Evolutionary conservation across 768 basidiomycete species (phyloP), one percentile per base, ranked within the genome.

Genomic region (Tricholomella constricta): DNA sequence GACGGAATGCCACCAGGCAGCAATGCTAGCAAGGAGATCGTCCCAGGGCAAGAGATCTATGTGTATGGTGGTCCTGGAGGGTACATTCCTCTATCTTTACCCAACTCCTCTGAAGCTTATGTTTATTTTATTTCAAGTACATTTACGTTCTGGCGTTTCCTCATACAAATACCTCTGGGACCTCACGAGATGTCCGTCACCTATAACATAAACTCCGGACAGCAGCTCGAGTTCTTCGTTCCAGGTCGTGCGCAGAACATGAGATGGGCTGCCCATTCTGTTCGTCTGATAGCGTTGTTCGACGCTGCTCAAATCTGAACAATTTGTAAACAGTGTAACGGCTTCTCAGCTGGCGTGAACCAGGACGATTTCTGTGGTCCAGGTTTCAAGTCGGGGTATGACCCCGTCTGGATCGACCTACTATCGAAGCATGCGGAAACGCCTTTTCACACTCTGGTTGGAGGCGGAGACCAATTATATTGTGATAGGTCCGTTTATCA

Each of bases 341-440:
- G 91, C 0, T 94, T 93, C 64, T 91, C 89, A 45, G 78, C 89
- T 1, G 96, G 96, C 29, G 84, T 98, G 23, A 94, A 96, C 62
- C 85, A 88, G 50, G 89, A 92, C 56, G 89, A 91, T 31, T 94
- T 95, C 67, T 80, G 83, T 35, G 85, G 88, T 3, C 88, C 89
- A 8, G 89, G 90, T 0, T 95, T 85, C 63, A 84, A 79, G 56
- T 85, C 73, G 44, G 93, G 91, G 0, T 92, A 89, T 60, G 94
- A 95, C 66, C 93, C 92, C 6, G 83, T 98, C 10, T 99, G 96
- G 96, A 78, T 85, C 55, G 95, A 99, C 71, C 72, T 99, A n/a
- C 80, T 98, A 22, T 72, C 82, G 37, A 86, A 89, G 62, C 97
- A 98, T 61, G 76, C 80, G 2, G 80, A 84, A 62, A 73, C 75